These are phyloP conservation scores for Megacollybia marginata DNA, from an alignment of 768 basidiomycete genomes.

Conservation along the genomic window DNA sequence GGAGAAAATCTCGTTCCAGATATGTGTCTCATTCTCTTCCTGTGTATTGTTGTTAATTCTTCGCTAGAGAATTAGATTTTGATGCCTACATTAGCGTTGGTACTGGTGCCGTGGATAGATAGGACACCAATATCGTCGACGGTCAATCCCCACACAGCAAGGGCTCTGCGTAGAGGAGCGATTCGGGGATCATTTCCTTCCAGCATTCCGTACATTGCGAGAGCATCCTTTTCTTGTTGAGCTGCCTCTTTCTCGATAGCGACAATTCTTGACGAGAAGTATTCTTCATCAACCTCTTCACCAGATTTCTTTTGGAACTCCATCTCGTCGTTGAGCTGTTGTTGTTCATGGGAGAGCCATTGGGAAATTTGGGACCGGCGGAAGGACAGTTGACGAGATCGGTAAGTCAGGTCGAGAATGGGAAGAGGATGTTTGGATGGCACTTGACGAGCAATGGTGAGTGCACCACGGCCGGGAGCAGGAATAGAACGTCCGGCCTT, in stretches of 20 bases:
- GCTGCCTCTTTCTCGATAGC: constrained; percentile 87
- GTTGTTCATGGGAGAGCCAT: constrained; percentile 88
- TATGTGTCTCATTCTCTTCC: constrained; percentile 97
- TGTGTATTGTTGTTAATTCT: constrained; percentile 19
- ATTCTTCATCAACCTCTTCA: constrained; percentile 51
- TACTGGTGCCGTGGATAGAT: constrained; percentile 87
- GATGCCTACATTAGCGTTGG: constrained; percentile 60
- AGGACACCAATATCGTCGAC: constrained; percentile 90
- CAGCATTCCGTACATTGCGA: constrained; percentile 94
- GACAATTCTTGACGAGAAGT: constrained; percentile 68
- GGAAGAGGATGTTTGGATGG: constrained; percentile 71
- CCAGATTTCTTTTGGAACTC: constrained; percentile 49
- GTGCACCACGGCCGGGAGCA: constrained; percentile 90
- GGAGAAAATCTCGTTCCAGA: constrained; percentile 95
- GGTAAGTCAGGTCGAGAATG: constrained; percentile 80
- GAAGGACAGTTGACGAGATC: constrained; percentile 91
- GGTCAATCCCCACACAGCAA: constrained; percentile 94
- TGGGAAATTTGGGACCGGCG: constrained; percentile 91
- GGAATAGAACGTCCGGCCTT: constrained; percentile 98
- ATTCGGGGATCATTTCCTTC: constrained; percentile 80
- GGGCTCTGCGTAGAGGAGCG: constrained; percentile 87
- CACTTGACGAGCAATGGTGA: constrained; percentile 83
- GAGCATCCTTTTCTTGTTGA: constrained; percentile 87
- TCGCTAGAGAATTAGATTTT: neutral
- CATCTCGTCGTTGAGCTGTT: constrained; percentile 75